These are phyloP conservation scores for Flueggea neowawraea DNA, from an alignment of 441 rosid genomes.

Conservation along the genomic window DNA sequence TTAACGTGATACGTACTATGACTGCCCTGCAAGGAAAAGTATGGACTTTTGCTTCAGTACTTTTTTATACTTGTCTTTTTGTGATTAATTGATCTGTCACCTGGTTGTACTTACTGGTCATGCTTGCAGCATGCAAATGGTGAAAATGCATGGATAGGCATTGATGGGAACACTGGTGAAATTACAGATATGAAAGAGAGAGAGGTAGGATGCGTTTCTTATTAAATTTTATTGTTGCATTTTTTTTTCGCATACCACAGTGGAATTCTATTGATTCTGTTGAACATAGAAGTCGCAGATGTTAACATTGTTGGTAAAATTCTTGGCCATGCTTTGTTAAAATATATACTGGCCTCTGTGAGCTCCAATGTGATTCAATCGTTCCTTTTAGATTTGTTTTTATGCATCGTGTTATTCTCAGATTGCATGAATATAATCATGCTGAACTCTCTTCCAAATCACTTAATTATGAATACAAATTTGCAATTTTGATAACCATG, in stretches of 20 bases:
- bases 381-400: too few species aligned
- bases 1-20: constrained; percentile 91
- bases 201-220: constrained; percentile 39
- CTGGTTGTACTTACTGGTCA: neutral
- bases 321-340: too few species aligned
- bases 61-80: neutral
- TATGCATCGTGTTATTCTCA: too few species aligned
- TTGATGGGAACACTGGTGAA: constrained; percentile 87
- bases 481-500: neutral
- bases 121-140: constrained; percentile 79
- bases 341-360: too few species aligned
- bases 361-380: too few species aligned
- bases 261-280: neutral
- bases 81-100: neutral
- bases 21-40: constrained; percentile 93
- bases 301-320: too few species aligned
- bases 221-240: constrained; percentile 1
- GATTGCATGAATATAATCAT: too few species aligned
- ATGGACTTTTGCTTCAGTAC: neutral
- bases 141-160: constrained; percentile 92
- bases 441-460: too few species aligned
- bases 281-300: too few species aligned
- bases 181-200: constrained; percentile 85
- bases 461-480: neutral
- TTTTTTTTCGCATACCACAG: neutral